These are phyloP conservation scores for Pseudocercospora musae DNA, from an alignment of 2,329 filamentous ascomycete genomes.

Conservation along the genomic window DNA sequence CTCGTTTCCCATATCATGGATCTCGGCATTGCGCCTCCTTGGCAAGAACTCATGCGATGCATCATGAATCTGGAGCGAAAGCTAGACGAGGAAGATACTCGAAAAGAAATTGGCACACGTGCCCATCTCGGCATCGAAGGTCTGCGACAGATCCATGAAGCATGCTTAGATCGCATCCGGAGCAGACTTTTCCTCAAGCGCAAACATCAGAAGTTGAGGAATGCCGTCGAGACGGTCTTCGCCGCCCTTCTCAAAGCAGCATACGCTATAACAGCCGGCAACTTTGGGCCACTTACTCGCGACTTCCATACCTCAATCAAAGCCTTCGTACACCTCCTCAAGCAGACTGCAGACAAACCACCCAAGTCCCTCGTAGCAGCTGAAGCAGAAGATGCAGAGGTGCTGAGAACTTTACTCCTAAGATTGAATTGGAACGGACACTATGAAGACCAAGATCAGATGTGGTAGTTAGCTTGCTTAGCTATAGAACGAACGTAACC, in stretches of 20 bases:
- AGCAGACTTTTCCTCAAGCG: constrained; percentile 32
- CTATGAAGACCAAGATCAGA: constrained; percentile 4
- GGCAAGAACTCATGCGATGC: constrained; percentile 66
- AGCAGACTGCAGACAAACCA: constrained; percentile 17
- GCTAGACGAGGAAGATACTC: constrained; percentile 50
- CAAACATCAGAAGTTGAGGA: constrained; percentile 28
- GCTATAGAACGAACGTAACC: too few species aligned
- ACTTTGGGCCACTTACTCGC: not conserved
- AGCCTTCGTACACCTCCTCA: constrained; percentile 13
- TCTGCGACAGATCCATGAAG: constrained; percentile 29
- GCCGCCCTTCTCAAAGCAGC: constrained; percentile 24
- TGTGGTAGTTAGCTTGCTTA: not conserved
- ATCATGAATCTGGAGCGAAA: constrained; percentile 61
- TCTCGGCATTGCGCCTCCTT: constrained; percentile 68
- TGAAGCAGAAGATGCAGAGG: constrained; percentile 18
- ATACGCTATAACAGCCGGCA: constrained; percentile 3
- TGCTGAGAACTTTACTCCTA: constrained; percentile 18
- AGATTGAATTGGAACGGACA: constrained; percentile 23
- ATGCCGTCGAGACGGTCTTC: constrained; percentile 28
- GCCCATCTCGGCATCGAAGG: constrained; percentile 23
- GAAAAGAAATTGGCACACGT: constrained; percentile 10
- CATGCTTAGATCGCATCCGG: constrained; percentile 31
- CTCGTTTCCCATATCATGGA: constrained; percentile 78
- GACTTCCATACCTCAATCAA: constrained; percentile 11
- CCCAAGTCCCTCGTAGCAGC: constrained; percentile 8